A percentile compares a stretch with the other conserved stretches of the same genome.
These are phyloP conservation scores for Aphanomyces stellatus DNA, from an alignment of 352 stramenopile species.

Conservation along the genomic window DNA sequence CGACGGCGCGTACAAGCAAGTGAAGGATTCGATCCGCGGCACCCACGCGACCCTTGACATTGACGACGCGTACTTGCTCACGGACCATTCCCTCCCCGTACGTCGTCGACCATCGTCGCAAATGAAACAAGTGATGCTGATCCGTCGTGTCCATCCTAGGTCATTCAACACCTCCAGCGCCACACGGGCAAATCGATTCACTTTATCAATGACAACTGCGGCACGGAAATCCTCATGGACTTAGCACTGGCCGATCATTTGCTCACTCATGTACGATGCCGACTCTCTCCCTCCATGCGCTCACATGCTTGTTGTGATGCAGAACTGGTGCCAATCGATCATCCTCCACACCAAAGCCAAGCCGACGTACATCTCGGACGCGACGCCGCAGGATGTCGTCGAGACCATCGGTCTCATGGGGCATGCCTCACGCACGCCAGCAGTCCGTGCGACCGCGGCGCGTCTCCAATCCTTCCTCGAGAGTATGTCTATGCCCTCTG, in stretches of 20 bases:
- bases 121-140: neutral
- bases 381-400: constrained; percentile 42
- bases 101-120: neutral
- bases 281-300: neutral
- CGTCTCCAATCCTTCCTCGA: constrained; percentile 32
- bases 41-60: constrained; percentile 38
- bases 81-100: constrained; percentile 37
- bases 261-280: constrained; percentile 29
- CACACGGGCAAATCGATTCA: constrained; percentile 23
- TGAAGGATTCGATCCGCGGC: constrained; percentile 60
- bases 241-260: constrained; percentile 57
- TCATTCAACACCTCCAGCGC: constrained; percentile 34
- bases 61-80: constrained; percentile 49
- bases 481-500: constrained; percentile 22
- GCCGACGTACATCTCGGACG: constrained; percentile 77
- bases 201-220: constrained; percentile 77
- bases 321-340: constrained; percentile 37
- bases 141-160: no score
- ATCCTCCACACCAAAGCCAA: constrained; percentile 65
- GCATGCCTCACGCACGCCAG: constrained; percentile 21
- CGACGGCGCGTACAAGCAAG: constrained; percentile 62
- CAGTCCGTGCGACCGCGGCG: constrained; percentile 41
- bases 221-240: constrained; percentile 60
- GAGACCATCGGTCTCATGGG: constrained; percentile 56
- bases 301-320: neutral